Evolutionary conservation across 176 grass and related monocot species (phyloP), one percentile per base, ranked within the genome.

Genomic region (Elymus sibiricus): DNA sequence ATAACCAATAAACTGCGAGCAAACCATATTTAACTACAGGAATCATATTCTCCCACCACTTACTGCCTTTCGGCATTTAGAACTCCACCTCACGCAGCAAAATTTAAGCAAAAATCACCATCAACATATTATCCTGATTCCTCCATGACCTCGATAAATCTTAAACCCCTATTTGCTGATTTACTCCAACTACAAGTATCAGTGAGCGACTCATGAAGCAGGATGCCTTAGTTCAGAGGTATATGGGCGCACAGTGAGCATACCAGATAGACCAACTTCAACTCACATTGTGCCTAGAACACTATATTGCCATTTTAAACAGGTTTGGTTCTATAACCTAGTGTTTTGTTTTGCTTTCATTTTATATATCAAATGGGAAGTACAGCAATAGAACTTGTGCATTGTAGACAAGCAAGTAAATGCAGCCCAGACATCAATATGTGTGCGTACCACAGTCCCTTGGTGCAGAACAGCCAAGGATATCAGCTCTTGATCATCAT

Each of bases 401-500:
- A 83, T 79, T 65, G 66, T 62, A 58, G 40, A 79, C 7, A 29
- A 76, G 37, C 13, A 62, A 79, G 55, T 79, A 78, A 82, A 82
- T 74, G 76, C 43, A 77, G 37, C 22, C 44, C 42, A 66, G 74
- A 74, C 32, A 74, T 74, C 44, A 79, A 77, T 70, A 76, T 71
- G 35, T 72, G 34, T 44, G 19, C 86, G 51, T 94, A 95, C 96
- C 86, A 60, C 64, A 91, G 78, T 73, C 27, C 64, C 61, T 37
- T 85, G 86, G 83, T 92, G 88, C 67, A 95, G 79, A 94, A 98
- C 72, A 62, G 88, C 96, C 87, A 98, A 88, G 86, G 72, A 93
- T 76, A 98, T 91, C 84, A 82, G 63, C 53, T 98, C 90, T 78
- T 93, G 78, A 71, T 92, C 96, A 87, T 91, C 88, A 79, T 98